Percentiles rank a stretch among this genome's conserved stretches.
Conservation (phyloP, 805 yeast genomes). For the Kuraishia capsulata region DNA sequence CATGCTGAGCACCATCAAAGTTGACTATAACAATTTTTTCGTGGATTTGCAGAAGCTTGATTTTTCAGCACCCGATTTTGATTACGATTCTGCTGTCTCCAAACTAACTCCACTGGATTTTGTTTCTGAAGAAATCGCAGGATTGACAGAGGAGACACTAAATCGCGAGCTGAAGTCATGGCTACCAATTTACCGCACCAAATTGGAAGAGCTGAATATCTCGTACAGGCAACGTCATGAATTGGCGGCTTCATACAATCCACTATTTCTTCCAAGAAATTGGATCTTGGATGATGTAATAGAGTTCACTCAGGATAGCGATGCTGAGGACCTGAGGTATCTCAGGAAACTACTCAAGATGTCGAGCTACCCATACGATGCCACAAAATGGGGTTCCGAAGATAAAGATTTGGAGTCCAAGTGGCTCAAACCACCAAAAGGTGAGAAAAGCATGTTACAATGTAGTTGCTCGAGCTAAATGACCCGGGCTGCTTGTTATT, state of each 20-base stretch:
- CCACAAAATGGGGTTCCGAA: slow-evolving; percentile 56
- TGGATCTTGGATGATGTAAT: slow-evolving; percentile 86
- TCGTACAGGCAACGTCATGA: slow-evolving; percentile 27
- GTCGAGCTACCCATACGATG: slow-evolving; percentile 70
- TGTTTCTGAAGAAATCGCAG: slow-evolving; percentile 14
- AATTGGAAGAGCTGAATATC: slow-evolving; percentile 29
- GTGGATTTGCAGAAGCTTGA: slow-evolving; percentile 43
- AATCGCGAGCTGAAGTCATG: slow-evolving; percentile 35
- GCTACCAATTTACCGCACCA: slow-evolving; percentile 37
- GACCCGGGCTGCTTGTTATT: not conserved
- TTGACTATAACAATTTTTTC: slow-evolving; percentile 80
- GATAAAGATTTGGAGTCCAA: slow-evolving; percentile 45
- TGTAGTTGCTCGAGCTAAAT: slow-evolving; percentile 57
- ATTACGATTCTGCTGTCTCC: slow-evolving; percentile 17
- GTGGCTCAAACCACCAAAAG: slow-evolving; percentile 50
- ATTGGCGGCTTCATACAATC: slow-evolving; percentile 48
- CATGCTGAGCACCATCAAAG: slow-evolving; percentile 47
- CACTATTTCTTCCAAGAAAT: slow-evolving; percentile 72
- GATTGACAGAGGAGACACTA: slow-evolving; percentile 27
- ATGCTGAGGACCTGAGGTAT: slow-evolving; percentile 38
- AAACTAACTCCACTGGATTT: slow-evolving; percentile 19
- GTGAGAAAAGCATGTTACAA: slow-evolving; percentile 51
- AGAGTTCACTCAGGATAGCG: slow-evolving; percentile 40
- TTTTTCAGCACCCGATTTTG: slow-evolving; percentile 19
- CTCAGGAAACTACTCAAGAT: slow-evolving; percentile 58